Percentiles rank a stretch among this genome's conserved stretches.
These are phyloP conservation scores for Penicillium arizonense DNA, from an alignment of 495 filamentous ascomycete genomes.

Conservation along the genomic window DNA sequence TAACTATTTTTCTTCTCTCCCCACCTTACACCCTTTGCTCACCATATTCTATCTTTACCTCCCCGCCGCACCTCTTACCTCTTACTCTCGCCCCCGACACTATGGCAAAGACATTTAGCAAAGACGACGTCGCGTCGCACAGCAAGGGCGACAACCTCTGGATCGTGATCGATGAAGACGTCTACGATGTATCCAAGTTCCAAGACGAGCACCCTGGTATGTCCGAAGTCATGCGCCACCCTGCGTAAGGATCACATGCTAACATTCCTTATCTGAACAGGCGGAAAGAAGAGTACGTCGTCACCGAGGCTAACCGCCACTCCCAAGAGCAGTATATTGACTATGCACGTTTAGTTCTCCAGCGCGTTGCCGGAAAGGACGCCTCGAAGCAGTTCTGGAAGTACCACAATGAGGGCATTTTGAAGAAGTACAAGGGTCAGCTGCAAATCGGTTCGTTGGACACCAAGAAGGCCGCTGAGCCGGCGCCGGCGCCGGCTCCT, in stretches of 20 bases:
- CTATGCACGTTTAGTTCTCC: constrained; percentile 59
- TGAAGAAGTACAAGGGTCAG: constrained; percentile 91
- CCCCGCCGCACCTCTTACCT: not conserved
- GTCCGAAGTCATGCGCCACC: constrained; percentile 14
- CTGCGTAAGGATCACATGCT: constrained; percentile 15
- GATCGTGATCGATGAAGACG: constrained; percentile 92
- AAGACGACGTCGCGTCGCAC: constrained; percentile 84
- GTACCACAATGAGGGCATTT: constrained; percentile 91
- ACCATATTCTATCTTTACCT: constrained; percentile 2
- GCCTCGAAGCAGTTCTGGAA: constrained; percentile 99
- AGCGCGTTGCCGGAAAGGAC: constrained; percentile 92
- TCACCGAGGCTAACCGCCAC: constrained; percentile 1
- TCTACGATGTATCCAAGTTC: constrained; percentile 94
- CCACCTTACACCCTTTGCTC: constrained; percentile 4
- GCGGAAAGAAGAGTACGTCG: constrained; percentile 88
- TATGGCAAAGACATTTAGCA: constrained; percentile 88
- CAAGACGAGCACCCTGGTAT: constrained; percentile 89
- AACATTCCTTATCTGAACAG: constrained; percentile 36
- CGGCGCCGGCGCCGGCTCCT: constrained; percentile 46
- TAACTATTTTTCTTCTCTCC: constrained; percentile 19
- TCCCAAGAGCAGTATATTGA: constrained; percentile 17
- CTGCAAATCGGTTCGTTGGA: constrained; percentile 90
- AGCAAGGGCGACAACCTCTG: constrained; percentile 83
- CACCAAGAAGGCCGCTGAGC: constrained; percentile 67
- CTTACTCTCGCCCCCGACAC: constrained; percentile 16